Percentiles rank a stretch among this genome's conserved stretches.
These are phyloP conservation scores for Malus hybrid DNA, from an alignment of 331 rosid genomes.

Conservation along the genomic window DNA sequence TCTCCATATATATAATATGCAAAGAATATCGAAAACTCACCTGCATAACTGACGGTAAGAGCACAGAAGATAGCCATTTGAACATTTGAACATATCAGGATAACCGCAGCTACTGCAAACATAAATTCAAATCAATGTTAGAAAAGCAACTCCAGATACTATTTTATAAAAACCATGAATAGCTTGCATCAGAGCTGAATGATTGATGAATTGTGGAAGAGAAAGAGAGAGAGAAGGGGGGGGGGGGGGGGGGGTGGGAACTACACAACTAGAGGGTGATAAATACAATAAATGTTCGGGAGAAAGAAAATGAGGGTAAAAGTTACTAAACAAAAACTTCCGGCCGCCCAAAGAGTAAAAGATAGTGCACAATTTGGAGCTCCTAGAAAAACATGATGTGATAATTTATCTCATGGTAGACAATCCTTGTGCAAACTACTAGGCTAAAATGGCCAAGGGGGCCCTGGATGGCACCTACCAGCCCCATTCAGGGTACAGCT, in stretches of 20 bases:
- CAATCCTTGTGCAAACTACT: no score
- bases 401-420: no score
- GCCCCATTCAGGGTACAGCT: no score
- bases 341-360: neutral
- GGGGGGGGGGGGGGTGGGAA: no score
- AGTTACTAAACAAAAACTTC: neutral
- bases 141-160: neutral
- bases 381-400: neutral
- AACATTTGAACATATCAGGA: constrained; percentile 60
- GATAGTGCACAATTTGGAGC: neutral
- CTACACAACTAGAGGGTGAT: no score
- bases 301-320: neutral
- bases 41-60: constrained; percentile 57
- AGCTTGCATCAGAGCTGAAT: neutral
- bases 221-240: no score
- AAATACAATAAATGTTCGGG: neutral
- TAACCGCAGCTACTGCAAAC: constrained; percentile 65
- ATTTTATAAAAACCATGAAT: neutral
- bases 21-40: constrained; percentile 21
- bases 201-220: neutral
- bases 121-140: constrained; percentile 12
- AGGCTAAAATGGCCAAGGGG: no score
- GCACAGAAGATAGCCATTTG: constrained; percentile 89
- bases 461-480: no score
- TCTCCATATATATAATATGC: neutral